phyloP scores from a whole-genome alignment of 2,329 filamentous ascomycete genomes.

The Sordariomycetes sp. region DNA sequence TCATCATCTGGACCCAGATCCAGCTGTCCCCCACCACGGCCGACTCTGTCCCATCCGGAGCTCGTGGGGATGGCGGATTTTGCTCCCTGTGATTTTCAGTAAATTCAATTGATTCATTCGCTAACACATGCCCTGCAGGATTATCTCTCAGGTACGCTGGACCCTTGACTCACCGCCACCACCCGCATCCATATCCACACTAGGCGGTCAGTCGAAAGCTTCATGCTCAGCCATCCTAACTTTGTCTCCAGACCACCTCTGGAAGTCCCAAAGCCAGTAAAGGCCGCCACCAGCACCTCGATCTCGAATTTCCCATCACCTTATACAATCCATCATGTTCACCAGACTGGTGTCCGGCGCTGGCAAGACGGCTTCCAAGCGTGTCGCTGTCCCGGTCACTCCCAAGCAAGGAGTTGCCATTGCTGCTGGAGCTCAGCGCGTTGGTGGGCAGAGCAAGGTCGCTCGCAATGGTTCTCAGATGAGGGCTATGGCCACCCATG shows the following conservation, averaged over 20 bases:
- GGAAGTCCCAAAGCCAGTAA: constrained; percentile 25
- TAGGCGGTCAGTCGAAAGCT: background rate
- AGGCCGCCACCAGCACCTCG: constrained; percentile 1
- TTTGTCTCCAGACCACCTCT: constrained; percentile 27
- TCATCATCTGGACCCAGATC: background rate
- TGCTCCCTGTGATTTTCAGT: constrained; percentile 6
- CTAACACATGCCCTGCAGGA: constrained; percentile 46
- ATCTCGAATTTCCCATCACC: constrained; percentile 1
- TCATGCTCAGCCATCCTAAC: background rate
- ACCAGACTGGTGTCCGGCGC: constrained; percentile 43
- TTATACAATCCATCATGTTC: constrained; percentile 40
- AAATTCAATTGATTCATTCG: constrained; percentile 7
- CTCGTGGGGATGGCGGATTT: constrained; percentile 4
- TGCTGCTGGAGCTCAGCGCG: background rate
- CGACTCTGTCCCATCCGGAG: background rate
- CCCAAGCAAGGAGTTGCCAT: background rate
- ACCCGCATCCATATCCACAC: background rate
- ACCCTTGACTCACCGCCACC: constrained; percentile 15
- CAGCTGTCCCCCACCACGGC: constrained; percentile 8
- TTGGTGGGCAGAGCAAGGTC: background rate
- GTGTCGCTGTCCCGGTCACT: constrained; percentile 16
- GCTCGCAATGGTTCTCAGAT: constrained; percentile 25
- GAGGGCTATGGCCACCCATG: constrained; percentile 19
- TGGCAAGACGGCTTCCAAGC: constrained; percentile 41
- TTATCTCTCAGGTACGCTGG: constrained; percentile 63